Conservation (phyloP, 176 grass and related monocot species). For the Bromus sterilis region DNA sequence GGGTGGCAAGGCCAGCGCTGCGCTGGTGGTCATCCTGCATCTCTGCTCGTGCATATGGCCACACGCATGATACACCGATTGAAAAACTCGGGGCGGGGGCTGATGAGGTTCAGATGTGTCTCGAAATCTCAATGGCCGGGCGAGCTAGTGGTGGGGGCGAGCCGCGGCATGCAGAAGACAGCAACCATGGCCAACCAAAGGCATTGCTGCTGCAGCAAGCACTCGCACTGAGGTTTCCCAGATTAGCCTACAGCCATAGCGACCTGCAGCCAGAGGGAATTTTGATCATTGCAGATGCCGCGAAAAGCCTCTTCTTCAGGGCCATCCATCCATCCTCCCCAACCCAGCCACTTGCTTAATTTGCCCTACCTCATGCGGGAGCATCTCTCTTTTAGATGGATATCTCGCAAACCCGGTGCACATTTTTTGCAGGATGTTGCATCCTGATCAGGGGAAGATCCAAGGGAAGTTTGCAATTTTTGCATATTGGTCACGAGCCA, state of each 20-base stretch:
- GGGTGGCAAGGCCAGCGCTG: not conserved
- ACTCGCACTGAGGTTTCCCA: conserved; percentile 17
- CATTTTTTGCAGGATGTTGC: not conserved
- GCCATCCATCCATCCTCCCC: conserved; percentile 8
- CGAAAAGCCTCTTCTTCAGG: conserved; percentile 39
- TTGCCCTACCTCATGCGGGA: not conserved
- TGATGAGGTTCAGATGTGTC: not conserved
- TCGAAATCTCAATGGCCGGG: not conserved
- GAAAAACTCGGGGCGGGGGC: conserved; percentile 25
- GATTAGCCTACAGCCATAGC: conserved; percentile 13
- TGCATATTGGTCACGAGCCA: not conserved
- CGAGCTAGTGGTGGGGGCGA: conserved; percentile 36
- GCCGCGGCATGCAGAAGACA: not conserved
- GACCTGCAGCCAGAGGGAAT: conserved; percentile 12
- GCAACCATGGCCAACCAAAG: conserved; percentile 19
- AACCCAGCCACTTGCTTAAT: not conserved
- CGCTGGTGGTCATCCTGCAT: conserved; percentile 10
- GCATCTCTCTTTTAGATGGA: not conserved
- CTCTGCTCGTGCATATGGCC: not conserved
- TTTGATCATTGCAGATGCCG: conserved; percentile 39
- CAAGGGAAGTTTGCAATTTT: not conserved
- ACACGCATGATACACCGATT: conserved; percentile 31
- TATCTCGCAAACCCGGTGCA: not conserved
- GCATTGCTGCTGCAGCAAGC: conserved; percentile 11
- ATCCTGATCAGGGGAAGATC: not conserved